These are phyloP conservation scores for Ophiostoma sp. DNA, from an alignment of 2,329 filamentous ascomycete genomes.

Conservation along the genomic window DNA sequence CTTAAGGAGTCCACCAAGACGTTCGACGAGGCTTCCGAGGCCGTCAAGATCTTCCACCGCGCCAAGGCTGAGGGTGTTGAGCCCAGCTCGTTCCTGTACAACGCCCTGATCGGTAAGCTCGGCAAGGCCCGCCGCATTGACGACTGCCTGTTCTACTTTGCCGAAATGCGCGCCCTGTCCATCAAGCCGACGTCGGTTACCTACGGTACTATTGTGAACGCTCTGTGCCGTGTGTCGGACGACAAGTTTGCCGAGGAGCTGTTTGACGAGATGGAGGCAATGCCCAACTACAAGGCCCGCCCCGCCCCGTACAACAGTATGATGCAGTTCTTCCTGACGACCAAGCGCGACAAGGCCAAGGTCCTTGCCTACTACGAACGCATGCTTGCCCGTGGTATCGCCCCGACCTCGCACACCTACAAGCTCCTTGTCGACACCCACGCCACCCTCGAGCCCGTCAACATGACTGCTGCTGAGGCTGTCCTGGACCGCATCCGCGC, in stretches of 20 bases:
- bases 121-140: conserved; percentile 97
- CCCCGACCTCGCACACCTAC: conserved; percentile 93
- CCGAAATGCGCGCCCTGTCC: conserved; percentile 89
- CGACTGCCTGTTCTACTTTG: conserved; percentile 96
- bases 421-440: conserved; percentile 96
- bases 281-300: conserved; percentile 97
- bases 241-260: conserved; percentile 97
- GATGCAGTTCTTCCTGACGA: conserved; percentile 99
- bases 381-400: conserved; percentile 83
- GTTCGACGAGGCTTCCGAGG: conserved; percentile 95
- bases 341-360: conserved; percentile 93
- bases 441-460: conserved; percentile 85
- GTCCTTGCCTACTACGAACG: conserved; percentile 92
- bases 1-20: conserved; percentile 96
- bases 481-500: conserved; percentile 77
- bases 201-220: conserved; percentile 97
- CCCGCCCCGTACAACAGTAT: conserved; percentile 98
- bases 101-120: conserved; percentile 95
- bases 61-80: conserved; percentile 92
- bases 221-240: conserved; percentile 92
- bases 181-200: conserved; percentile 97
- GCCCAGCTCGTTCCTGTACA: conserved; percentile 96
- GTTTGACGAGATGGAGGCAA: conserved; percentile 98
- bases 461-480: conserved; percentile 83
- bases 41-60: conserved; percentile 94